phyloP scores from a whole-genome alignment of 352 stramenopile genomes.

The Pythium sp. region DNA sequence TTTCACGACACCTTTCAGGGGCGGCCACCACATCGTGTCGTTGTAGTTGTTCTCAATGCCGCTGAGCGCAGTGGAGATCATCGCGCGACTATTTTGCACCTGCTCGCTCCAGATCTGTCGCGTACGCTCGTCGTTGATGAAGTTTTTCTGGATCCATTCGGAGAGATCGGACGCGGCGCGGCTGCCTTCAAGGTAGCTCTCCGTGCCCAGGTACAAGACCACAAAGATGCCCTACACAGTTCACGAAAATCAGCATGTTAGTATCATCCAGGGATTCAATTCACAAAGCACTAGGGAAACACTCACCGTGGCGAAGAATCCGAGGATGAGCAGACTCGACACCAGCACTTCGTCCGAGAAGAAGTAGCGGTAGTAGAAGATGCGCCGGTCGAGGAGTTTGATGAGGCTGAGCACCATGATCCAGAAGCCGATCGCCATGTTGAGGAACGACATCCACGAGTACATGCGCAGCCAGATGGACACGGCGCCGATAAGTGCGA shows the following conservation, averaged over 20 bases:
- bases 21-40: constrained; percentile 88
- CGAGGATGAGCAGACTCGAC: constrained; percentile 70
- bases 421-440: constrained; percentile 66
- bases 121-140: constrained; percentile 85
- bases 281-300: neutral
- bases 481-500: constrained; percentile 76
- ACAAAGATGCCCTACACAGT: constrained; percentile 64
- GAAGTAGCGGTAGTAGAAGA: constrained; percentile 90
- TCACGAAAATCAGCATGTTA: constrained; percentile 5
- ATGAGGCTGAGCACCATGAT: constrained; percentile 63
- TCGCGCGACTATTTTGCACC: constrained; percentile 74
- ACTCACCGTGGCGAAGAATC: constrained; percentile 79
- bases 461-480: constrained; percentile 88
- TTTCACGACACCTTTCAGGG: constrained; percentile 77
- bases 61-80: constrained; percentile 75
- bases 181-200: constrained; percentile 86
- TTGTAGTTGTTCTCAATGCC: constrained; percentile 87
- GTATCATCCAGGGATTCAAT: neutral
- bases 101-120: constrained; percentile 82
- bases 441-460: constrained; percentile 76
- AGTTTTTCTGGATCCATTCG: constrained; percentile 82
- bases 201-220: constrained; percentile 76
- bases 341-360: constrained; percentile 87
- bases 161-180: constrained; percentile 69
- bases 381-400: constrained; percentile 78